phyloP scores from a whole-genome alignment of 2,329 filamentous ascomycete genomes.

The Penicillium sp. region DNA sequence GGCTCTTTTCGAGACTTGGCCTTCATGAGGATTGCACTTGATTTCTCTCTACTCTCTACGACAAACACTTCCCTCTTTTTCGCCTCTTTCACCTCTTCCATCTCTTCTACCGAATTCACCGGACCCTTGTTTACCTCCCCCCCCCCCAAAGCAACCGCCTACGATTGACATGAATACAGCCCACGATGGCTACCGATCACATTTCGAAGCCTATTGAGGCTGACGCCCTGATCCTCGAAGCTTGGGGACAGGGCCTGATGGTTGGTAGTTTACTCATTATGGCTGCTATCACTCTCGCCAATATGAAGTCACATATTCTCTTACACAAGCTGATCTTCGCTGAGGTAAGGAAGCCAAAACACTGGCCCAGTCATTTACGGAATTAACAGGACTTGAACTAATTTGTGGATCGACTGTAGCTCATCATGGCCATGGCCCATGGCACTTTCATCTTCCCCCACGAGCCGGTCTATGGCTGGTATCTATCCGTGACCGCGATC shows the following conservation, averaged over 20 bases:
- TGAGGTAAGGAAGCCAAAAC: constrained; percentile 35
- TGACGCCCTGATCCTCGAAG: constrained; percentile 43
- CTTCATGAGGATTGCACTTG: not conserved
- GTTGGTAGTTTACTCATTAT: constrained; percentile 51
- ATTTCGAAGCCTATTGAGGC: constrained; percentile 25
- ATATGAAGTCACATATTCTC: constrained; percentile 49
- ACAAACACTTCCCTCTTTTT: not conserved
- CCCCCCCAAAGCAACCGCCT: not conserved
- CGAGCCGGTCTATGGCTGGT: constrained; percentile 60
- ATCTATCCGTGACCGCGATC: constrained; percentile 59
- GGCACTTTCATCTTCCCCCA: constrained; percentile 60
- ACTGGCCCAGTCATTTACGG: not conserved
- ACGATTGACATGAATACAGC: constrained; percentile 2
- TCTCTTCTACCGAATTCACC: too few species aligned
- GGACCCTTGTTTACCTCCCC: not conserved
- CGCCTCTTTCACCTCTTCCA: not conserved
- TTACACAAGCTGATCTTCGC: constrained; percentile 52
- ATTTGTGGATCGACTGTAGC: constrained; percentile 30
- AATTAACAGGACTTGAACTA: not conserved
- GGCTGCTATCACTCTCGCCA: constrained; percentile 49
- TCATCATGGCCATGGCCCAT: constrained; percentile 56
- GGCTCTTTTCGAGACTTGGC: constrained; percentile 1
- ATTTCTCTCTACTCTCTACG: not conserved
- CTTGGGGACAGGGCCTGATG: constrained; percentile 51
- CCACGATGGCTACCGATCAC: constrained; percentile 12